These are phyloP conservation scores for Diaporthe eres DNA, from an alignment of 2,329 filamentous ascomycete species.

Conservation along the genomic window DNA sequence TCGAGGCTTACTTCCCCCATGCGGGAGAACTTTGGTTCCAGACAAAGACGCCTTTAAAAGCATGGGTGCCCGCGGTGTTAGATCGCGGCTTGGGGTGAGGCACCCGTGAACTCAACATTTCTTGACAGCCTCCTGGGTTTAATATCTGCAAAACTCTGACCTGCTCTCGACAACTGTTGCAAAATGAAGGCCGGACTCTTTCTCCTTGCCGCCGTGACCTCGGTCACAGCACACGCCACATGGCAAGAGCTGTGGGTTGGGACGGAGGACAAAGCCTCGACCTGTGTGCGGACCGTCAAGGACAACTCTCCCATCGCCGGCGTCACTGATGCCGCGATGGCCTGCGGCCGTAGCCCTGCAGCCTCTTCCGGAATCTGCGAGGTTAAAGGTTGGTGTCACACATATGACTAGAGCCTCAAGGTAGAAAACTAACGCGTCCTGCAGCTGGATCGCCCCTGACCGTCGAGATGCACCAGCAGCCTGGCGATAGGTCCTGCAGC, in stretches of 20 bases:
- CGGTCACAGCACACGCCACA: slow-evolving; percentile 33
- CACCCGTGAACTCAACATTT: not conserved
- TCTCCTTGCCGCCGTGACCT: slow-evolving; percentile 33
- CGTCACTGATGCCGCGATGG: slow-evolving; percentile 55
- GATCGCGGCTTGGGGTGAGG: not conserved
- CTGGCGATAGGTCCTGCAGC: slow-evolving; percentile 58
- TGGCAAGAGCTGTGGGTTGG: slow-evolving; percentile 36
- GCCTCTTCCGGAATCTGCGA: slow-evolving; percentile 50
- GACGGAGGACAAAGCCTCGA: slow-evolving; percentile 30
- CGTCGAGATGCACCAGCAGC: slow-evolving; percentile 66
- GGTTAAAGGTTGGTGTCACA: slow-evolving; percentile 35
- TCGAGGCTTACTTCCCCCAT: not conserved
- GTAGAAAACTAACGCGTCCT: slow-evolving; percentile 48
- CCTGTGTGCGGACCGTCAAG: slow-evolving; percentile 33
- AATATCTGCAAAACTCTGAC: not conserved
- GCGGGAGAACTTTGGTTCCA: not conserved
- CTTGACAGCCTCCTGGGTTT: not conserved
- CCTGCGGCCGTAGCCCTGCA: slow-evolving; percentile 55
- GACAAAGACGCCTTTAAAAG: slow-evolving; percentile 9
- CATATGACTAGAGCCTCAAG: no score
- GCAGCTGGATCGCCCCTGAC: slow-evolving; percentile 61
- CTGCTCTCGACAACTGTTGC: not conserved
- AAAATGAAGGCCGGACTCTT: slow-evolving; percentile 25
- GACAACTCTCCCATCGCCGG: slow-evolving; percentile 63
- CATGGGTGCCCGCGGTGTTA: not conserved